Evolutionary conservation across 306 rosid species (phyloP).

Genomic region (Sicyos edulis): DNA sequence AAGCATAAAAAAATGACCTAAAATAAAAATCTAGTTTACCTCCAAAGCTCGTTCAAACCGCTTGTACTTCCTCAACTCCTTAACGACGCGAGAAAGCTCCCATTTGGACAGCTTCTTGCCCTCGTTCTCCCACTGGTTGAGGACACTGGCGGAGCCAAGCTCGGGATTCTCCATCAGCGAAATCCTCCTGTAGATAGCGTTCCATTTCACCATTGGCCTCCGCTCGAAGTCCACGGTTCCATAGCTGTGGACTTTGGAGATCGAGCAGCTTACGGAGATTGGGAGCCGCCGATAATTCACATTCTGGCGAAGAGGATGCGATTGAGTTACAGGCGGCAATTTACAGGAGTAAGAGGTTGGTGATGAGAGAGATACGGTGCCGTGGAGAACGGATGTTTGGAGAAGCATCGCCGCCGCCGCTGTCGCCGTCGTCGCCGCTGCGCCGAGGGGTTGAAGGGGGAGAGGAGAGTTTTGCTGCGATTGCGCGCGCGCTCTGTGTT

Average conservation of each 20-base stretch:
- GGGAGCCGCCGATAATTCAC: constrained; percentile 23
- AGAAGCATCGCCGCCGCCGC: constrained; percentile 41
- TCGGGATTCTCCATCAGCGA: constrained; percentile 52
- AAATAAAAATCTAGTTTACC: constrained; percentile 33
- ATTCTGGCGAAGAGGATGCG: constrained; percentile 19
- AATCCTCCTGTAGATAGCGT: constrained; percentile 49
- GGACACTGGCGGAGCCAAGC: constrained; percentile 47
- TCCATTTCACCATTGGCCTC: constrained; percentile 60
- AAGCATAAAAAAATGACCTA: background rate
- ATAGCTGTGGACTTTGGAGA: constrained; percentile 56
- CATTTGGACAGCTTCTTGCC: constrained; percentile 61
- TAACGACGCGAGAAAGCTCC: constrained; percentile 69
- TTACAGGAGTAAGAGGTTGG: constrained; percentile 35
- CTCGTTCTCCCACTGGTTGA: constrained; percentile 84
- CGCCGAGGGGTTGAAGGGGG: background rate
- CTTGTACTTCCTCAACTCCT: constrained; percentile 69
- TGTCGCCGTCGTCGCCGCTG: constrained; percentile 9
- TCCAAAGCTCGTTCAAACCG: constrained; percentile 58
- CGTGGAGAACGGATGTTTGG: constrained; percentile 46
- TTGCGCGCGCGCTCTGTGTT: constrained; percentile 12
- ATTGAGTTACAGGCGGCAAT: constrained; percentile 23
- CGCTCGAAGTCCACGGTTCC: constrained; percentile 68
- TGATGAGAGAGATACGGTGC: constrained; percentile 42
- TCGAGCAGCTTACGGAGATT: constrained; percentile 38
- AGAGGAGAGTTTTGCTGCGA: background rate